A percentile compares a stretch with the other conserved stretches of the same genome.
Evolutionary conservation across 257 asterid genomes (phyloP).

Genomic region (Plantago elongata): DNA sequence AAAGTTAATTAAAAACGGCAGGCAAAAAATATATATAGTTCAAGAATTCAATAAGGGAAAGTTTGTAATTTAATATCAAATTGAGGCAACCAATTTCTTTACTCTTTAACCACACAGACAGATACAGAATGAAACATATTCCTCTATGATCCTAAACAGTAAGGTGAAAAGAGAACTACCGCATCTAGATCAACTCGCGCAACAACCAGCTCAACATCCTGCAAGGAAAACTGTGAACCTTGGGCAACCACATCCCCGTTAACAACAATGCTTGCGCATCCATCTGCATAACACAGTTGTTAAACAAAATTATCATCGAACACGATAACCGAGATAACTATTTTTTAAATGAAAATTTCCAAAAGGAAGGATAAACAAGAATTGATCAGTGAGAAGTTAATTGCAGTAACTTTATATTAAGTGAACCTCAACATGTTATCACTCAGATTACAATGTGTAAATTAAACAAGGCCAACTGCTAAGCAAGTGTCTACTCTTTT

Average conservation of each 20-base stretch:
- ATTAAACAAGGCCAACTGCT: neutral
- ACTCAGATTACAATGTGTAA: neutral
- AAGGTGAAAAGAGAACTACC: constrained; percentile 28
- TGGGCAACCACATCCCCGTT: constrained; percentile 81
- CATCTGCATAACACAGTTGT: constrained; percentile 43
- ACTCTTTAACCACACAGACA: neutral
- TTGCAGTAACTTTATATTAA: neutral
- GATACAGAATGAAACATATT: neutral
- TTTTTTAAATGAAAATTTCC: neutral
- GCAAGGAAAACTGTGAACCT: constrained; percentile 70
- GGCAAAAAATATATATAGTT: too few species aligned
- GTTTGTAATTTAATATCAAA: neutral
- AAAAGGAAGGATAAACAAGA: neutral
- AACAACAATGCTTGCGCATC: constrained; percentile 72
- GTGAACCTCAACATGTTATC: neutral
- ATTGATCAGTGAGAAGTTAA: too few species aligned
- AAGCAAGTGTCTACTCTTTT: neutral
- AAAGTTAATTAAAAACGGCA: too few species aligned
- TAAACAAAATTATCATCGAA: constrained; percentile 11
- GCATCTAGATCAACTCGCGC: constrained; percentile 73
- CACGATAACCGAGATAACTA: neutral
- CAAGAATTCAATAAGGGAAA: neutral
- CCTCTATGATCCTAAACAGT: constrained; percentile 3
- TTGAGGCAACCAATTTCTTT: too few species aligned
- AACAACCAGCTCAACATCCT: constrained; percentile 69